Conservation (phyloP, 176 grass and related monocot species). For the Triticum monococcum region DNA sequence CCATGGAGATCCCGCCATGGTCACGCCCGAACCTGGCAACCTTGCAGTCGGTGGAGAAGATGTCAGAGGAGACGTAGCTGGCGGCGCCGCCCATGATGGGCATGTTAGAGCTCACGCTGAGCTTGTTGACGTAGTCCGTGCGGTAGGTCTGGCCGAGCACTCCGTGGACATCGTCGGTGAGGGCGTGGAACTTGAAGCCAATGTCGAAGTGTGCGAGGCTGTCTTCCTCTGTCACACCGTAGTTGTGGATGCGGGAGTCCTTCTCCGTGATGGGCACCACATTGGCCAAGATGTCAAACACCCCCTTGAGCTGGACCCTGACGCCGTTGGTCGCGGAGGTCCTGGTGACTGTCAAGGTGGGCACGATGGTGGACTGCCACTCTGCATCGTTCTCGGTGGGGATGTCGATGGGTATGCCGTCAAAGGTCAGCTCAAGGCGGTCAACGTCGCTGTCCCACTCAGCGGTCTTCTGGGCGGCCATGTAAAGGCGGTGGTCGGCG, state of each 20-base stretch:
- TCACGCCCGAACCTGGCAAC: slow-evolving; percentile 27
- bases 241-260: not conserved
- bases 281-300: not conserved
- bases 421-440: not conserved
- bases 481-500: not conserved
- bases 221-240: not conserved
- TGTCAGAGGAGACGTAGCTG: slow-evolving; percentile 22
- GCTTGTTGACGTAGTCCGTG: slow-evolving; percentile 43
- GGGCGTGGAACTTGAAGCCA: slow-evolving; percentile 13
- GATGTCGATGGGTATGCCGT: not conserved
- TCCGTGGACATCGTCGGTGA: slow-evolving; percentile 42
- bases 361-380: not conserved
- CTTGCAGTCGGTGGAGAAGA: slow-evolving; percentile 60
- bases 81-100: slow-evolving; percentile 52
- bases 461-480: not conserved
- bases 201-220: slow-evolving; percentile 26
- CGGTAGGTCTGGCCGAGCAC: slow-evolving; percentile 67
- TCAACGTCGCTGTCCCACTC: not conserved
- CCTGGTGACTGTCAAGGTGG: not conserved
- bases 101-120: slow-evolving; percentile 51
- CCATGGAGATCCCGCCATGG: not conserved
- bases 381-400: not conserved
- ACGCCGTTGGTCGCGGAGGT: not conserved
- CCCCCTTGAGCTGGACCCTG: not conserved
- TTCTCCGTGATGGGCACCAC: not conserved